Base-by-base conservation (phyloP, 345 rosid species). In the Zanthoxylum bungeanum region DNA sequence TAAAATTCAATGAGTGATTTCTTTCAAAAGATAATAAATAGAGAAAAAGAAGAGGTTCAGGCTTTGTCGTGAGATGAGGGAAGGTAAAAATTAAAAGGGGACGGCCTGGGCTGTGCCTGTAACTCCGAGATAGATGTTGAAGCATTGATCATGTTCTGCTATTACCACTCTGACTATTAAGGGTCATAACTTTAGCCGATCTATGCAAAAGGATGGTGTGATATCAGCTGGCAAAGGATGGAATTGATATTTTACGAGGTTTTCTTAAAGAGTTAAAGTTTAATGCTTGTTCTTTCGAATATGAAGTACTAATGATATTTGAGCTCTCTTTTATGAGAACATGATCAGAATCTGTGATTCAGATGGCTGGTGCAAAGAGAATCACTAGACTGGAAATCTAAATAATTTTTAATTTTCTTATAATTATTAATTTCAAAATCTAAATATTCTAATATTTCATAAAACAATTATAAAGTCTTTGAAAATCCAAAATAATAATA, bases 21-120 rank as follows among this genome's bases (percentile, higher is more conserved):
- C 37, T 49, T n/a, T n/a, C n/a, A n/a, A n/a, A n/a, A n/a, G n/a
- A n/a, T n/a, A 59, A 46, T 44, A 70, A 46, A 59, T 42, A 70
- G 3, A 22, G 22, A 3, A 36, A 28, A 12, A 28, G 27, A 5
- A 19, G 57, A 30, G 31, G 10, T 44, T n/a, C 59, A 59, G 44
- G 42, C 66, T 19, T 39, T 28, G 53, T 44, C 65, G 44, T 47
- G 42, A n/a, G n/a, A n/a, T n/a, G n/a, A 4, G 27, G 3, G 34
- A 28, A 42, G n/a, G n/a, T 24, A 52, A 57, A n/a, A 40, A 40
- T 19, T n/a, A n/a, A 30, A n/a, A n/a, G 39, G 42, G 10, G 12
- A n/a, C 11, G 55, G 3, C 24, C 6, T 44, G 57, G 36, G 50
- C 25, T 10, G n/a, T n/a, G n/a, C n/a, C n/a, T n/a, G 12, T 30